Conservation (phyloP, 2,329 filamentous ascomycete genomes). For the Parascedosporium putredinis region DNA sequence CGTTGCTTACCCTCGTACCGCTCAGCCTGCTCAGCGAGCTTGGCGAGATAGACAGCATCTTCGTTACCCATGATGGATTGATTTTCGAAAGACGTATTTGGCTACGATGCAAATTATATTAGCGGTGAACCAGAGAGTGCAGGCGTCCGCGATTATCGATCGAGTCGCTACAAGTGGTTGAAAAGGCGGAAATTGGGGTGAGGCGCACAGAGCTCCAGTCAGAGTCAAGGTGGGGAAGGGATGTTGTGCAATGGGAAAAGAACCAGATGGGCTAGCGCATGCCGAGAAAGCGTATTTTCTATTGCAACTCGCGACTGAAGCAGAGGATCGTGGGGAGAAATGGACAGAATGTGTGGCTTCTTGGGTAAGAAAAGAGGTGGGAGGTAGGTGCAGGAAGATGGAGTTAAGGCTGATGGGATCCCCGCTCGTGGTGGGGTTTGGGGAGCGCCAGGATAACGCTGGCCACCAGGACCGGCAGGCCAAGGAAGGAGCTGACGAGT, state of each 20-base stretch:
- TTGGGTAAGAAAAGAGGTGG: neutral
- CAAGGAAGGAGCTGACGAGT: conserved; percentile 1
- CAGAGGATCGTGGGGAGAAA: neutral
- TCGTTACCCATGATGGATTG: conserved; percentile 75
- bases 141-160: neutral
- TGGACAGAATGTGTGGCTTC: neutral
- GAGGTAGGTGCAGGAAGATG: conserved; percentile 2
- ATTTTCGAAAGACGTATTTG: conserved; percentile 1
- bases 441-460: neutral
- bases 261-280: neutral
- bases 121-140: neutral
- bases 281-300: neutral
- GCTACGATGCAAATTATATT: neutral
- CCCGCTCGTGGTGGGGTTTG: conserved; percentile 9
- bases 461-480: neutral
- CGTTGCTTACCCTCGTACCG: conserved; percentile 86
- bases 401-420: neutral
- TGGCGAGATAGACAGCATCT: conserved; percentile 98
- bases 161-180: neutral
- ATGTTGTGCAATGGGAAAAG: neutral
- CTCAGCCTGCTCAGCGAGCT: conserved; percentile 99
- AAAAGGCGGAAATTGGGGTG: conserved; percentile 1
- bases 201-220: too few species aligned
- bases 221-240: neutral
- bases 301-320: neutral